Evolutionary conservation across 2,329 filamentous ascomycete species (phyloP), one percentile per base, ranked within the genome.

Genomic region (Sporothrix curviconia): DNA sequence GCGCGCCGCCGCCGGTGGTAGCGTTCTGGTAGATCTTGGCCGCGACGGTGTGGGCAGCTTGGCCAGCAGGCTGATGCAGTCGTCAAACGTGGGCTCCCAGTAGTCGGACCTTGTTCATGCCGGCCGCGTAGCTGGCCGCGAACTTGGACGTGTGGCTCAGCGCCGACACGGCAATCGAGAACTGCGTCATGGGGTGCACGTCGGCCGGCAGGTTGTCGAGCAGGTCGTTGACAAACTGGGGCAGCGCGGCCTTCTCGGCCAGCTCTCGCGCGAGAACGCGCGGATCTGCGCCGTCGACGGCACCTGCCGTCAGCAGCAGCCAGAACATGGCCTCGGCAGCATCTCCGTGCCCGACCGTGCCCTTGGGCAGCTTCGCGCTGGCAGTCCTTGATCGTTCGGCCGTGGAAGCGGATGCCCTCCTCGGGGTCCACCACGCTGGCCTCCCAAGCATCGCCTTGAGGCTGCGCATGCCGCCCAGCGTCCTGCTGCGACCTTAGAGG

Each of bases 371-470:
- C 72, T n/a, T 91, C 87, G 65, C 86, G 83, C 71, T 97, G 94
- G 78, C 94, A 99, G 70, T 99, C 92, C 76, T 95, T 95, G 79
- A 99, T 99, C 63, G 92, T 96, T 68, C 87, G 88, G 70, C 94
- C 94, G 72, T 97, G 94, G 81, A 99, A 99, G 63, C 92, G 89
- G 70, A 99, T 99, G 60, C 94, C 94, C 76, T 97, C 92, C 69
- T 99, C 87, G 65, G 94, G 88, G 69, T 99, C 94, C 51, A 99
- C 85, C 24, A 97, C 92, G 11, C 92, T 96, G 47, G 94, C 94
- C 75, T 99, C 94, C 94, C 94, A 99, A 99, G 83, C 91, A 99
- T 96, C 65, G 92, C 89, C 77, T 96, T 96, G 65, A 99, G 83
- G 39, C 92, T 92, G 74, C 92, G 89, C 94, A 97, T 97, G 68